These are phyloP conservation scores for Orbilia brochopaga DNA, from an alignment of 2,329 filamentous ascomycete genomes.

Conservation along the genomic window DNA sequence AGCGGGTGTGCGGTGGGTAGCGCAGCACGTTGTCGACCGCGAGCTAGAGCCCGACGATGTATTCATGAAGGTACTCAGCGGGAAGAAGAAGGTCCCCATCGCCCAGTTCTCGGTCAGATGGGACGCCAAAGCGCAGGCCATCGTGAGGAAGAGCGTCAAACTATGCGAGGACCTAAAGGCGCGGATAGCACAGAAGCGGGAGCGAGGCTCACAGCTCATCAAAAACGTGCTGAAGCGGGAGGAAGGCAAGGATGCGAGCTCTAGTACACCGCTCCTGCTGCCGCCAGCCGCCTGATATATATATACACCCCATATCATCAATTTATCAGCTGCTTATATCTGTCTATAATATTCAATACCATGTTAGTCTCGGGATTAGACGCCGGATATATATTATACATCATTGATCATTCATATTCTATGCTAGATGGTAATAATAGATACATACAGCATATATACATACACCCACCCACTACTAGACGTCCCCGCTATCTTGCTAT, in stretches of 20 bases:
- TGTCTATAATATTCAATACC: no score
- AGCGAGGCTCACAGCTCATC: constrained; percentile 24
- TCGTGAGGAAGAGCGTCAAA: constrained; percentile 11
- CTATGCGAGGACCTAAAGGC: constrained; percentile 14
- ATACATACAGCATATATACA: no score
- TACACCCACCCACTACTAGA: no score
- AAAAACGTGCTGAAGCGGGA: constrained; percentile 14
- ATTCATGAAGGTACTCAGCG: constrained; percentile 36
- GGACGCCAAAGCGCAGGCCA: constrained; percentile 1
- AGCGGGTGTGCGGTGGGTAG: constrained; percentile 51
- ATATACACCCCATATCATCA: no score
- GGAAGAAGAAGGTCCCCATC: constrained; percentile 18
- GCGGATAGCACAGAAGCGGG: constrained; percentile 11
- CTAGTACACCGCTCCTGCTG: no score
- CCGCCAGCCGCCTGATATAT: background rate
- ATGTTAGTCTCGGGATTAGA: no score
- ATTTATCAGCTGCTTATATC: no score
- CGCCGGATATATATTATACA: no score
- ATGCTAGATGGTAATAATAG: no score
- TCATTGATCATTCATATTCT: no score
- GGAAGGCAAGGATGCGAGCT: background rate
- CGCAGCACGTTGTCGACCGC: constrained; percentile 22
- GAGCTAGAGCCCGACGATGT: constrained; percentile 26
- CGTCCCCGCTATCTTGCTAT: no score
- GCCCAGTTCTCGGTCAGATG: constrained; percentile 27